Conservation (phyloP, 352 stramenopile species). For the Globisporangium rhizosaccharum region DNA sequence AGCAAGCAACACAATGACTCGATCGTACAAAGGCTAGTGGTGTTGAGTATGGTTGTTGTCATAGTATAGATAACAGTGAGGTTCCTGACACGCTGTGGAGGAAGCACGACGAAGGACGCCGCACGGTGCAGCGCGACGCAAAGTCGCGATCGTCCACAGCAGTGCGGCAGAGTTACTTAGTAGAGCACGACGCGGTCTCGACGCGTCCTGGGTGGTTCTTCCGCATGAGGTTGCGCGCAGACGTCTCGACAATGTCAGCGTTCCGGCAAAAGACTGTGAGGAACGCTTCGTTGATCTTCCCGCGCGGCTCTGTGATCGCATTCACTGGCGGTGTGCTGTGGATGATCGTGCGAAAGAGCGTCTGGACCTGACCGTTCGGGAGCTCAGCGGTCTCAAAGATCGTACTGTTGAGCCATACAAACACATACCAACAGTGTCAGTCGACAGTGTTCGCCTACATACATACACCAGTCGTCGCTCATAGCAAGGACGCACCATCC, state of each 20-base stretch:
- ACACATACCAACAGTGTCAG: constrained; percentile 5
- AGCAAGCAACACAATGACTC: not conserved
- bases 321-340: constrained; percentile 62
- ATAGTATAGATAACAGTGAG: too few relatives aligned
- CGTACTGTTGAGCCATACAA: constrained; percentile 26
- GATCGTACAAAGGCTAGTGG: too few relatives aligned
- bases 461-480: not conserved
- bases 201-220: constrained; percentile 42
- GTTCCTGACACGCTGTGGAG: too few relatives aligned
- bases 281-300: constrained; percentile 75
- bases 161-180: not conserved
- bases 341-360: constrained; percentile 60
- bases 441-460: not conserved
- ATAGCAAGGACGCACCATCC: constrained; percentile 42
- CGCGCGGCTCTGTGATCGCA: constrained; percentile 57
- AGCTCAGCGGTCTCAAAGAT: constrained; percentile 54
- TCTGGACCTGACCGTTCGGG: constrained; percentile 43
- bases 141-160: not conserved
- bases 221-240: constrained; percentile 46
- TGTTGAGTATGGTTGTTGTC: too few relatives aligned
- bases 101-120: too few relatives aligned
- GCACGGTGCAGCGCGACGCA: too few relatives aligned
- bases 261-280: constrained; percentile 74
- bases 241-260: constrained; percentile 65
- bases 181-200: constrained; percentile 1